A percentile compares a stretch with the other conserved stretches of the same genome.
These are phyloP conservation scores for Rhizopogon rudus DNA, from an alignment of 768 basidiomycete genomes.

Conservation along the genomic window DNA sequence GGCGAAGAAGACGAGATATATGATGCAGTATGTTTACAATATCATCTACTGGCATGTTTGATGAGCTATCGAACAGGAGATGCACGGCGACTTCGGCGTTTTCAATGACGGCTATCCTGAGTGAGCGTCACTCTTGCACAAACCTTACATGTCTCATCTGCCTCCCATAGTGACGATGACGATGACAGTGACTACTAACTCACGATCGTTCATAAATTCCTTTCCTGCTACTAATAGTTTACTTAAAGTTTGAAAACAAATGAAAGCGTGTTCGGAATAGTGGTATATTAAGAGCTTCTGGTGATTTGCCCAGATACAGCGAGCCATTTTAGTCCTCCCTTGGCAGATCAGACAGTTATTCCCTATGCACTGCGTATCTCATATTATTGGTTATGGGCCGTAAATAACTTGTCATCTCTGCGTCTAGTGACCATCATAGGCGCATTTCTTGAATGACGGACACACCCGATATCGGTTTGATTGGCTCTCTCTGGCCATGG, in stretches of 20 bases:
- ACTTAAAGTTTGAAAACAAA: background rate
- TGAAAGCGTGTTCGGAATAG: too few species aligned
- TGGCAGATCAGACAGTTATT: too few species aligned
- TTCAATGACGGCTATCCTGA: background rate
- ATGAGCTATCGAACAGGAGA: background rate
- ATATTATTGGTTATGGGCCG: too few species aligned
- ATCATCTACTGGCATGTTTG: background rate
- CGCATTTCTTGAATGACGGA: too few species aligned
- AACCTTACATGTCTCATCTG: background rate
- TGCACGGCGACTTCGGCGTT: background rate
- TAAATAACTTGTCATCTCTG: too few species aligned
- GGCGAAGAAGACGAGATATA: constrained; percentile 17
- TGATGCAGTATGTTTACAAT: background rate
- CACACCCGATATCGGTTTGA: too few species aligned
- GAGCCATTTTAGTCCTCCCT: too few species aligned
- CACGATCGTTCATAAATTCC: background rate
- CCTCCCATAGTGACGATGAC: background rate
- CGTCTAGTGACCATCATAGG: too few species aligned
- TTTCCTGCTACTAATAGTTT: background rate
- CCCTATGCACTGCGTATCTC: too few species aligned
- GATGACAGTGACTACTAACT: background rate
- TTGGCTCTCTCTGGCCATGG: too few species aligned
- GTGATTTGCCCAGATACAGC: too few species aligned
- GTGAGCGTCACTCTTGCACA: background rate
- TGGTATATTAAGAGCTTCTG: too few species aligned